phyloP scores from a whole-genome alignment of 345 rosid species.

The Trapa bicornis region DNA sequence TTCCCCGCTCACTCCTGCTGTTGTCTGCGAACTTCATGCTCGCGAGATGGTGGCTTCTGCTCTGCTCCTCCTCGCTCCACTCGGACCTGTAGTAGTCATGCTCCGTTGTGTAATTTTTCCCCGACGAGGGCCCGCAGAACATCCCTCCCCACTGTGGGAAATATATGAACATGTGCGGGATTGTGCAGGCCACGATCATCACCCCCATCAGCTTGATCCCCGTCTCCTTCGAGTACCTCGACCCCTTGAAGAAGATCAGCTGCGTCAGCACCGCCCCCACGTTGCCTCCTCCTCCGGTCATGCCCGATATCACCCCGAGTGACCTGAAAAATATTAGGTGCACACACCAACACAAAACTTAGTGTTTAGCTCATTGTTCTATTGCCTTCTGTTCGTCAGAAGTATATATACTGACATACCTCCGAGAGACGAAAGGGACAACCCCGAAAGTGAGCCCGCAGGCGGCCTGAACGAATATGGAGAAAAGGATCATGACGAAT shows the following conservation, averaged over 20 bases:
- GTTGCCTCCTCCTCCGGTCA: conserved; percentile 89
- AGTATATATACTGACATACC: neutral
- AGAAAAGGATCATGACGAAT: conserved; percentile 10
- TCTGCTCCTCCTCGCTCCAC: conserved; percentile 48
- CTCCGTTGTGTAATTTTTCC: conserved; percentile 26
- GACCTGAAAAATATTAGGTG: conserved; percentile 31
- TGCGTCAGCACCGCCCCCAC: conserved; percentile 83
- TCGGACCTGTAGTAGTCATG: conserved; percentile 74
- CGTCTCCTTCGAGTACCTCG: conserved; percentile 55
- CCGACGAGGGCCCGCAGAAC: conserved; percentile 58
- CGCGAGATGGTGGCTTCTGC: conserved; percentile 32
- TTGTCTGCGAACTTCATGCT: conserved; percentile 68
- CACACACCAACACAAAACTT: neutral
- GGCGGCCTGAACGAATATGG: conserved; percentile 12
- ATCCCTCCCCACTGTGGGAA: conserved; percentile 99
- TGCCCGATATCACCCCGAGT: conserved; percentile 67
- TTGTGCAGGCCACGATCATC: conserved; percentile 59
- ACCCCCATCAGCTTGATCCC: conserved; percentile 76
- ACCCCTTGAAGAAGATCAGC: conserved; percentile 72
- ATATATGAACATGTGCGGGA: conserved; percentile 47
- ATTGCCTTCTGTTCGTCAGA: too few relatives aligned
- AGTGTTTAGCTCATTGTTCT: neutral
- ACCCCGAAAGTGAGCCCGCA: conserved; percentile 15
- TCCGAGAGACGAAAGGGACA: conserved; percentile 16
- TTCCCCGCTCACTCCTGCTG: conserved; percentile 59